These are phyloP conservation scores for Chaetoceros tenuissimus DNA, from an alignment of 108 stramenopile genomes.

Conservation along the genomic window DNA sequence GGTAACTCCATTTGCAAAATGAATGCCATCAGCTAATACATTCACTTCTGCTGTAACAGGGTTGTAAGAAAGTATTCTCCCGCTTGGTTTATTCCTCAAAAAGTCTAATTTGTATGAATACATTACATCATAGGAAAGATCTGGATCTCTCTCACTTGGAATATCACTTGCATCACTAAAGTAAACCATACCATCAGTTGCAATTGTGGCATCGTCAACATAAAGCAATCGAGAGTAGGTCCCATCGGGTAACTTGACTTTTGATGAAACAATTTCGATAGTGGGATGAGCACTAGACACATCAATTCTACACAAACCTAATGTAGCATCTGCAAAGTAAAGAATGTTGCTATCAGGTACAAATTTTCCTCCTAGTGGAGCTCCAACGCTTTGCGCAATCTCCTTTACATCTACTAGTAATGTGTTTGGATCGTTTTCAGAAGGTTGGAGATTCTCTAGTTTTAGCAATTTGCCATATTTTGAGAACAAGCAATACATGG, in stretches of 20 bases:
- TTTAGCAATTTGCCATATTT: constrained; percentile 39
- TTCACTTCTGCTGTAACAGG: constrained; percentile 48
- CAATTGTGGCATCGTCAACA: constrained; percentile 57
- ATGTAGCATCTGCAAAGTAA: constrained; percentile 55
- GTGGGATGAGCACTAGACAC: constrained; percentile 12
- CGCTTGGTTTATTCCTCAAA: constrained; percentile 32
- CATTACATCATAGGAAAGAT: constrained; percentile 39
- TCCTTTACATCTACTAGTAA: constrained; percentile 20
- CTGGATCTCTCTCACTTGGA: constrained; percentile 18
- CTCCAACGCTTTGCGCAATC: constrained; percentile 34
- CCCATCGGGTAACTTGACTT: constrained; percentile 30
- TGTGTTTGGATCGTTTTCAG: neutral
- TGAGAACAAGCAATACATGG: constrained; percentile 41
- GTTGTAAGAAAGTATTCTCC: constrained; percentile 53
- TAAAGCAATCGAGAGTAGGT: constrained; percentile 32
- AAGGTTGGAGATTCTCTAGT: constrained; percentile 24
- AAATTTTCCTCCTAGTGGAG: constrained; percentile 56
- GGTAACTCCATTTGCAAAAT: constrained; percentile 66
- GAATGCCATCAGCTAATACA: constrained; percentile 30
- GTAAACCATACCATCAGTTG: constrained; percentile 51
- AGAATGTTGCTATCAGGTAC: constrained; percentile 34
- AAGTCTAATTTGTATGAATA: constrained; percentile 54
- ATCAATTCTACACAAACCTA: constrained; percentile 49
- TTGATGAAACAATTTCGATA: constrained; percentile 52
- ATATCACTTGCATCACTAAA: constrained; percentile 63